Evolutionary conservation across 148 eudicot genomes (phyloP).

Genomic region (Silene conica): DNA sequence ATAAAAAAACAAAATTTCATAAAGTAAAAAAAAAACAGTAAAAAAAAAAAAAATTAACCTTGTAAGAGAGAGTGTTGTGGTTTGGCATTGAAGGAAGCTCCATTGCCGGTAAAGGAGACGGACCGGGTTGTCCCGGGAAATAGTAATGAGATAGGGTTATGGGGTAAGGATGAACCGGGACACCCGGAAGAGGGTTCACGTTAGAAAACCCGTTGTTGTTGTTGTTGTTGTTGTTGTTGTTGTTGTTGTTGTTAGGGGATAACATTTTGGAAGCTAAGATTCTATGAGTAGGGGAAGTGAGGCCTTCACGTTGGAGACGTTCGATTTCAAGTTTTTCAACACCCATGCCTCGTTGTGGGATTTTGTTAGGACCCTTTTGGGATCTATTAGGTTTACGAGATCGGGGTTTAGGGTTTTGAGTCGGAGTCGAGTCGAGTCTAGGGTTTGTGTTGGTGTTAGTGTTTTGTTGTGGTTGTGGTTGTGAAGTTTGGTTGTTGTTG

Average conservation of each 20-base stretch:
- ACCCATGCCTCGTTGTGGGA: slow-evolving; percentile 60
- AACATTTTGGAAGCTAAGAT: background rate
- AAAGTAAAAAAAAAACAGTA: slow-evolving; percentile 20
- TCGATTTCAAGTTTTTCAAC: slow-evolving; percentile 47
- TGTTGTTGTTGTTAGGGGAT: background rate
- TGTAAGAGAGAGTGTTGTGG: slow-evolving; percentile 8
- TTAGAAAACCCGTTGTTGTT: background rate
- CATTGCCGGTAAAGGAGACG: slow-evolving; percentile 15
- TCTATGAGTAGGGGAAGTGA: background rate
- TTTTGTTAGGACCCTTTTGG: slow-evolving; percentile 31
- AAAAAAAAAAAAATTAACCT: slow-evolving; percentile 4
- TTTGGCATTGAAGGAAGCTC: slow-evolving; percentile 68
- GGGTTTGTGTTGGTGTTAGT: background rate
- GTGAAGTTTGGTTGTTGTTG: background rate
- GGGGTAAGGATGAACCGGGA: slow-evolving; percentile 19
- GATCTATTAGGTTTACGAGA: slow-evolving; percentile 13
- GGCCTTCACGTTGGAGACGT: background rate
- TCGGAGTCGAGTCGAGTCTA: background rate
- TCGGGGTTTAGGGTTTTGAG: slow-evolving; percentile 5
- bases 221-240: background rate
- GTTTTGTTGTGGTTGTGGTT: background rate
- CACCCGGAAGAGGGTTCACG: slow-evolving; percentile 8
- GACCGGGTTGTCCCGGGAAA: slow-evolving; percentile 14
- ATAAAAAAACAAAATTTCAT: too few species aligned
- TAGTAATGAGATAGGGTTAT: slow-evolving; percentile 14